Evolutionary conservation across 2,329 filamentous ascomycete species (phyloP).

Genomic region (Didymella lethalis): DNA sequence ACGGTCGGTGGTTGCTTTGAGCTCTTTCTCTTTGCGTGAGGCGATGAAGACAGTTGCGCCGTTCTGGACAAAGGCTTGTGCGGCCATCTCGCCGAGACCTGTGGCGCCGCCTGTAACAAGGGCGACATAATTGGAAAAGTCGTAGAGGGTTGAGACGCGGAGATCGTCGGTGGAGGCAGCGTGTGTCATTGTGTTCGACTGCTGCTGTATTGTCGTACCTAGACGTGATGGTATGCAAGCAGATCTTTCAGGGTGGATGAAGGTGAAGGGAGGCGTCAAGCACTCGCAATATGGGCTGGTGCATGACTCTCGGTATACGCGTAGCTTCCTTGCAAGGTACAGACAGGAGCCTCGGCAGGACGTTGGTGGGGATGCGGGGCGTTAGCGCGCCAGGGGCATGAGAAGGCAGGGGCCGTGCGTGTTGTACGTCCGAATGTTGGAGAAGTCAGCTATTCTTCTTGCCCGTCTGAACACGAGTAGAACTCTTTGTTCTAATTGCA

Average conservation of each 20-base stretch:
- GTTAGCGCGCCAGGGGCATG: conserved; percentile 9
- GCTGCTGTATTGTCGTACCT: background rate
- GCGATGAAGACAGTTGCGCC: conserved; percentile 63
- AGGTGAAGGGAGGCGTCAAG: background rate
- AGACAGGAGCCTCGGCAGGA: conserved; percentile 18
- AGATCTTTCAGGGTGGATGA: background rate
- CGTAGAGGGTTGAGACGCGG: conserved; percentile 45
- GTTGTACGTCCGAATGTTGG: background rate
- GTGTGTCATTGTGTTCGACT: conserved; percentile 37
- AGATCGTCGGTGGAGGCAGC: conserved; percentile 45
- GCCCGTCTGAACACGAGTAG: background rate
- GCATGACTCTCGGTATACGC: conserved; percentile 16
- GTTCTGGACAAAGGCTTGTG: conserved; percentile 62
- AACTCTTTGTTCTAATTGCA: background rate
- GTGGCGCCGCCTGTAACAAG: conserved; percentile 62
- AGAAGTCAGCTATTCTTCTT: background rate
- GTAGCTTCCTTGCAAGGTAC: conserved; percentile 7
- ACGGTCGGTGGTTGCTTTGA: conserved; percentile 56
- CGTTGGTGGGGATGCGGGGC: conserved; percentile 18
- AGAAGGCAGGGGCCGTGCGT: background rate
- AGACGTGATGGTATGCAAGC: background rate
- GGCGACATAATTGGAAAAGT: conserved; percentile 52
- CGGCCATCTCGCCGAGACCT: conserved; percentile 63
- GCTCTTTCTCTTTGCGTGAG: conserved; percentile 61
- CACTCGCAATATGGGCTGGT: background rate